phyloP scores from a whole-genome alignment of 2,329 filamentous ascomycete species.

The Chaetomiaceae sp. region DNA sequence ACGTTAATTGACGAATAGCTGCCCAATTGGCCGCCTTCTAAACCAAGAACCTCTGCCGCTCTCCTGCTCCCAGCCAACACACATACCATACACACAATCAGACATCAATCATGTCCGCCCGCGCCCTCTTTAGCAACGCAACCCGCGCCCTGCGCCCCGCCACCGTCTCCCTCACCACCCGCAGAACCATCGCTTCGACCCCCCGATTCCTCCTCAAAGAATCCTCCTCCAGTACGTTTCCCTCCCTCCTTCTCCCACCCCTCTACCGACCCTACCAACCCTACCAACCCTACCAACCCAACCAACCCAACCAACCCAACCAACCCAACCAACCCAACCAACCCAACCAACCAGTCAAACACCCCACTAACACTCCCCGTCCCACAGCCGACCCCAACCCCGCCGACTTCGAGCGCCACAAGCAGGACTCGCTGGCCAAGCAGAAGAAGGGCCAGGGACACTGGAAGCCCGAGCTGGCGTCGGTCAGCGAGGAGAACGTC shows the following conservation, averaged over 20 bases:
- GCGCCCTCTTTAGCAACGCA: constrained; percentile 12
- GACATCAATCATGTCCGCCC: constrained; percentile 10
- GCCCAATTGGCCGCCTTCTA: constrained; percentile 5
- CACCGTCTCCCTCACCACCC: not conserved
- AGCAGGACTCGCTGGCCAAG: constrained; percentile 59
- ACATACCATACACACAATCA: not conserved
- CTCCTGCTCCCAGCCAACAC: too few relatives aligned
- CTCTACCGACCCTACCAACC: not conserved
- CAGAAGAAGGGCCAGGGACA: constrained; percentile 64
- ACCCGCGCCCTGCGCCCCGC: constrained; percentile 6
- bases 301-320: not conserved
- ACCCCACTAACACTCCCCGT: not conserved
- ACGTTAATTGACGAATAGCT: not conserved
- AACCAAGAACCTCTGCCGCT: too few relatives aligned
- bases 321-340: not conserved
- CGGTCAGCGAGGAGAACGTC: constrained; percentile 73
- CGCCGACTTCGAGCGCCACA: constrained; percentile 51
- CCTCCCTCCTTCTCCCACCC: constrained; percentile 1
- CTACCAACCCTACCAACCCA: not conserved
- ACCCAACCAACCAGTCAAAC: not conserved
- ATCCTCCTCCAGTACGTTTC: constrained; percentile 16
- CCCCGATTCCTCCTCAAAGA: constrained; percentile 18
- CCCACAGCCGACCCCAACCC: constrained; percentile 28
- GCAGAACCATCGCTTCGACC: constrained; percentile 15
- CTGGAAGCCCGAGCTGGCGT: constrained; percentile 75